phyloP scores from a whole-genome alignment of 495 filamentous ascomycete species.

The Neurospora sp. region DNA sequence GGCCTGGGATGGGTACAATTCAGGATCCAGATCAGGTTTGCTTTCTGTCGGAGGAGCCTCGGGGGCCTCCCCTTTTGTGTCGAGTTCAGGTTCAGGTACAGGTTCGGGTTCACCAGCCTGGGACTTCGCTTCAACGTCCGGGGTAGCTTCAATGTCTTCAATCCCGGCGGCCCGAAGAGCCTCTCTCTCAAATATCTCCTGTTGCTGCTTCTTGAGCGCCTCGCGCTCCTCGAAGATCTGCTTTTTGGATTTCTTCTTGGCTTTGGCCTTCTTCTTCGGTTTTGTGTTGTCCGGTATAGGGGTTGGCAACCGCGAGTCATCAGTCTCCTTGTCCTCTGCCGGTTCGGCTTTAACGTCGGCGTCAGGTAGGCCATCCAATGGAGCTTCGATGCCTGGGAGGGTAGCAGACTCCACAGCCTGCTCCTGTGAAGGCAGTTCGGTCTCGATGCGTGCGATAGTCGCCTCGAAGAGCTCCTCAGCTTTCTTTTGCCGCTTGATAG shows the following conservation, averaged over 20 bases:
- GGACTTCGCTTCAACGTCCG: slow-evolving; percentile 8
- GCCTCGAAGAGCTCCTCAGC: slow-evolving; percentile 69
- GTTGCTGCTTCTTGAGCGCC: slow-evolving; percentile 43
- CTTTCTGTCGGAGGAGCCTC: slow-evolving; percentile 4
- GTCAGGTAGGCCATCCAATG: not conserved
- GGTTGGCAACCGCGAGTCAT: slow-evolving; percentile 33
- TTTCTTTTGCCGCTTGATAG: slow-evolving; percentile 61
- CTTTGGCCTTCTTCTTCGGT: slow-evolving; percentile 34
- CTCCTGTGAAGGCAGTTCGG: slow-evolving; percentile 31
- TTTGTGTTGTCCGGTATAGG: slow-evolving; percentile 23
- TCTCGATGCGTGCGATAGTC: slow-evolving; percentile 41
- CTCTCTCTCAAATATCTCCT: slow-evolving; percentile 30
- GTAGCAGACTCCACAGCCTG: slow-evolving; percentile 26
- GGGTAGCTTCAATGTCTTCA: slow-evolving; percentile 17
- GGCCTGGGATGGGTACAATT: slow-evolving; percentile 23
- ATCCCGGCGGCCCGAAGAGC: slow-evolving; percentile 22
- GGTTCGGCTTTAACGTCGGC: slow-evolving; percentile 13
- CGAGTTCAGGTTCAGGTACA: slow-evolving; percentile 12
- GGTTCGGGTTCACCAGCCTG: slow-evolving; percentile 1
- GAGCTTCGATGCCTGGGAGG: slow-evolving; percentile 18
- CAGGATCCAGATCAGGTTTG: slow-evolving; percentile 24
- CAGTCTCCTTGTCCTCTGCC: slow-evolving; percentile 25
- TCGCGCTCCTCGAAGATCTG: slow-evolving; percentile 61
- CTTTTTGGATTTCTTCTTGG: slow-evolving; percentile 64
- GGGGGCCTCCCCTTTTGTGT: slow-evolving; percentile 10